A percentile compares a stretch with the other conserved stretches of the same genome.
Conservation (phyloP, 2,329 filamentous ascomycete genomes). For the Pseudogymnoascus sp. region DNA sequence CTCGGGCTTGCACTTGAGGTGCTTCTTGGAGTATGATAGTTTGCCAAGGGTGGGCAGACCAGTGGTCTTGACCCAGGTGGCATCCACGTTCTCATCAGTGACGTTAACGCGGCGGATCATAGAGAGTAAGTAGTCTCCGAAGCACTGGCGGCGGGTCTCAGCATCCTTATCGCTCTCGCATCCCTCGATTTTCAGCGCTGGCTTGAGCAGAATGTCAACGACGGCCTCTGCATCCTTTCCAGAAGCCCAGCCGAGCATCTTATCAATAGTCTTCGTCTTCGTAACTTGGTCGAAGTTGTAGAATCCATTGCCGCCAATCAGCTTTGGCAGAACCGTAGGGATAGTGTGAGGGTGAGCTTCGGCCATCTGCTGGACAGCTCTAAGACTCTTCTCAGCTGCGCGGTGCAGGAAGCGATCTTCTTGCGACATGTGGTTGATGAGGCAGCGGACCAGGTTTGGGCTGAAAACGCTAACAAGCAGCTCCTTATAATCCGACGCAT, state of each 20-base stretch:
- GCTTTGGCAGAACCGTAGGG: constrained; percentile 50
- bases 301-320: constrained; percentile 63
- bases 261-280: constrained; percentile 77
- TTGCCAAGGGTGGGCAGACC: constrained; percentile 35
- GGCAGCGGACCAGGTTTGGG: constrained; percentile 69
- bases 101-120: constrained; percentile 24
- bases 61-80: constrained; percentile 20
- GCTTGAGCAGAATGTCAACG: constrained; percentile 41
- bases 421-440: constrained; percentile 75
- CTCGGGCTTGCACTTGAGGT: constrained; percentile 34
- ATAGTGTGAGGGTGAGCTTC: constrained; percentile 53
- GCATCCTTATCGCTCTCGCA: constrained; percentile 25
- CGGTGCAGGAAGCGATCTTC: constrained; percentile 73
- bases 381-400: constrained; percentile 68
- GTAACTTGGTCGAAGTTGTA: constrained; percentile 82
- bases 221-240: constrained; percentile 30
- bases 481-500: constrained; percentile 39
- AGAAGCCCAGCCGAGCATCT: constrained; percentile 26
- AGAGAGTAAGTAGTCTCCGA: constrained; percentile 26
- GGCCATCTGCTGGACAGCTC: constrained; percentile 57
- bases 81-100: constrained; percentile 15
- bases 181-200: constrained; percentile 32
- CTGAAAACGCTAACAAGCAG: constrained; percentile 62
- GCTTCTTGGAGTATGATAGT: constrained; percentile 46
- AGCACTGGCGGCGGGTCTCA: constrained; percentile 25